Percentiles rank a stretch among this genome's conserved stretches.
Evolutionary conservation across 78 protist species (phyloP).

Genomic region (Pelomyxa schiedti): DNA sequence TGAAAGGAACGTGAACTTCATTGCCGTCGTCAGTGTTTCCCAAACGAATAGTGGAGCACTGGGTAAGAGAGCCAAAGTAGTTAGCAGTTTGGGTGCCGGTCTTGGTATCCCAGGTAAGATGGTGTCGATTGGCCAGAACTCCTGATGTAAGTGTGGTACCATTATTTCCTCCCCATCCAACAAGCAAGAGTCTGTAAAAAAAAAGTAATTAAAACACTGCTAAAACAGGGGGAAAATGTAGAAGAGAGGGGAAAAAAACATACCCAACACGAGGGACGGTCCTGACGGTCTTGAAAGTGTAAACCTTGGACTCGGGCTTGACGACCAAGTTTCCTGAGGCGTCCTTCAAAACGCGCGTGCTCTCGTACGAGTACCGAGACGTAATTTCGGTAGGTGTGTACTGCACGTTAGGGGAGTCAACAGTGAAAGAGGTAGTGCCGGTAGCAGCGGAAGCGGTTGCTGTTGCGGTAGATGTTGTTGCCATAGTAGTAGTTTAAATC

Average conservation of each 20-base stretch:
- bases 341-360: slow-evolving; percentile 10
- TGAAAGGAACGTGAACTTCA: slow-evolving; percentile 77
- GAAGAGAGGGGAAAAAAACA: neutral
- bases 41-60: slow-evolving; percentile 75
- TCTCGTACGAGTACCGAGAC: slow-evolving; percentile 58
- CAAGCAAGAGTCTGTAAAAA: slow-evolving; percentile 79
- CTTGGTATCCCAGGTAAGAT: slow-evolving; percentile 80
- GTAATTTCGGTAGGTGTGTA: slow-evolving; percentile 58
- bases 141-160: slow-evolving; percentile 94
- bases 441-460: neutral
- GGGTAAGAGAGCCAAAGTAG: slow-evolving; percentile 91
- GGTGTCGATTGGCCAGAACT: slow-evolving; percentile 84
- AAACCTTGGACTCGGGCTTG: slow-evolving; percentile 35
- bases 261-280: slow-evolving; percentile 35
- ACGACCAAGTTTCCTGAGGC: slow-evolving; percentile 44
- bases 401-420: slow-evolving; percentile 49
- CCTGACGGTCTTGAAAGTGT: slow-evolving; percentile 23
- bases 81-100: slow-evolving; percentile 79
- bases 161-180: slow-evolving; percentile 99
- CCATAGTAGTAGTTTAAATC: neutral
- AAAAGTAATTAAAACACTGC: neutral
- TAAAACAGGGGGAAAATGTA: slow-evolving; percentile 43
- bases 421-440: slow-evolving; percentile 2
- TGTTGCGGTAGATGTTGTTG: neutral
- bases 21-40: slow-evolving; percentile 60